Base-by-base conservation (phyloP, 2,329 filamentous ascomycete genomes). In the Tolypocladium guangdongense region DNA sequence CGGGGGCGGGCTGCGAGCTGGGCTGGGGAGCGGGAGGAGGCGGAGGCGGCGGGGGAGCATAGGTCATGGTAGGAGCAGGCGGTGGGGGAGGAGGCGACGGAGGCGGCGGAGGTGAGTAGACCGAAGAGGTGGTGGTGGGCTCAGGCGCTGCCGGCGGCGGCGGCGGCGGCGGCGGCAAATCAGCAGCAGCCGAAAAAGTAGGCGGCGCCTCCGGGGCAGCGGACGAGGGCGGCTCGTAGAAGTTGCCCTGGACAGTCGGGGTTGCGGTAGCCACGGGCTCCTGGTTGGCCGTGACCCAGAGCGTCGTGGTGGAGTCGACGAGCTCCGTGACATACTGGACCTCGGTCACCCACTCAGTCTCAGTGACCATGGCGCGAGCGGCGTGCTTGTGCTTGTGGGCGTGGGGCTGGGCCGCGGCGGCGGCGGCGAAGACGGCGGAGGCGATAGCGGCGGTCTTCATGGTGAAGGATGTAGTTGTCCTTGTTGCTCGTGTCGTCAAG, bases 281-380 rank as follows among this genome's bases (percentile, higher is more conserved):
- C 54, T 63, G 58, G 52, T 63, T 63, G 14, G 72, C 70, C 27
- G 64, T 65, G 63, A 78, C 60, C 60, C 67, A 73, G 63, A 72
- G 56, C 52, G 78, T 81, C 60, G 73, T 71, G 58, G 70, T 74
- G 37, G 70, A 68, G 59, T 80, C 78, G 52, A 81, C 63, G 50
- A 71, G 54, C 67, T 76, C 66, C 55, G 77, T 75, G 56, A 81
- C 70, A 49, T 64, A 68, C 57, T 63, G 74, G 3, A 71, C 73
- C 59, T 77, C 72, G 7, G 74, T 78, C 59, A 79, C 75, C 70
- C 74, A 79, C 61, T 74, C 74, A 52, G 72, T 72, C 60, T 75
- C 71, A 43, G 75, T 78, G 58, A 77, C 71, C 16, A 78, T 54
- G 22, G 64, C 72, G 50, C 68, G 68, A 57, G 67, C 67, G 55